phyloP scores from a whole-genome alignment of 2,329 filamentous ascomycete species.

The Xylariaceae sp. region DNA sequence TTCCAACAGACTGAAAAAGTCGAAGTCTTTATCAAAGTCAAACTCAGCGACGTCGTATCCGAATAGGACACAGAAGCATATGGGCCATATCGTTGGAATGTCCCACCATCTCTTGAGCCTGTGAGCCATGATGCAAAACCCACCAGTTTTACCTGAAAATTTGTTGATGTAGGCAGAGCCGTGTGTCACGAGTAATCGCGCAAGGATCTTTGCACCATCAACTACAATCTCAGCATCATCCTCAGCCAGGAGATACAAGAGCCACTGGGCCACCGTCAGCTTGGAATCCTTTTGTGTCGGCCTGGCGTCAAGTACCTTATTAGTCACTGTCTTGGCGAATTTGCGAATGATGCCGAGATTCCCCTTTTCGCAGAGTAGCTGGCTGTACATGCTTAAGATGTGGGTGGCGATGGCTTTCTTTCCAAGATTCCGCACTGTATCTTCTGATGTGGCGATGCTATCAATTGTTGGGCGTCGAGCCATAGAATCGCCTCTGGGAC shows the following conservation, averaged over 20 bases:
- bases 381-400: slow-evolving; percentile 74
- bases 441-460: slow-evolving; percentile 29
- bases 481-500: slow-evolving; percentile 42
- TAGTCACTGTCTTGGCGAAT: slow-evolving; percentile 92
- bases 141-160: slow-evolving; percentile 79
- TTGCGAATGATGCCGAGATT: slow-evolving; percentile 71
- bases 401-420: slow-evolving; percentile 71
- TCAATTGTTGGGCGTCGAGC: slow-evolving; percentile 40
- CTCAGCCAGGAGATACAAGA: slow-evolving; percentile 86
- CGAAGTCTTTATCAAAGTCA: slow-evolving; percentile 70
- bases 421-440: slow-evolving; percentile 44
- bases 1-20: slow-evolving; percentile 70
- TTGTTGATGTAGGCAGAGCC: slow-evolving; percentile 80
- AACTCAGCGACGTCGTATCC: slow-evolving; percentile 75
- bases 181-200: slow-evolving; percentile 78
- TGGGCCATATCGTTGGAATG: slow-evolving; percentile 77
- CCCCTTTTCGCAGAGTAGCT: slow-evolving; percentile 71
- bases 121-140: slow-evolving; percentile 81
- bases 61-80: slow-evolving; percentile 86
- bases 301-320: slow-evolving; percentile 63
- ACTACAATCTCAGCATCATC: slow-evolving; percentile 80
- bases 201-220: slow-evolving; percentile 77
- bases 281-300: slow-evolving; percentile 24
- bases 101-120: slow-evolving; percentile 87
- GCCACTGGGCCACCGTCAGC: slow-evolving; percentile 61